Base-by-base conservation (phyloP, 2,329 filamentous ascomycete species). In the Fusarium sp. region DNA sequence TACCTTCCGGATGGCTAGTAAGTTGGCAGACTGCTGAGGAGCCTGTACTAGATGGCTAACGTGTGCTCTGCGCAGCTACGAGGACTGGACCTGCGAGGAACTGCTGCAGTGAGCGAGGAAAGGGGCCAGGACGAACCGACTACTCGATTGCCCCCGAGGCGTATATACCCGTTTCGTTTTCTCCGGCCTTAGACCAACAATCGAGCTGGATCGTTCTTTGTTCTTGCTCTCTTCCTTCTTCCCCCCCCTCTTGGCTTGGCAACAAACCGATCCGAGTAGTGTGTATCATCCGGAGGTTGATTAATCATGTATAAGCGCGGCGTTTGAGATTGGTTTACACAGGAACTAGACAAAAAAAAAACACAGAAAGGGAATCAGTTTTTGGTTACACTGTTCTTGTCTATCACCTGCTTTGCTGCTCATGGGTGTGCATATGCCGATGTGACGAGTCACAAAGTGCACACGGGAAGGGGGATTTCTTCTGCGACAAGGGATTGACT, bases 11-110 rank as follows among this genome's bases (percentile, higher is more conserved):
- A 99, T 85, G 96, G 96, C 87, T 98, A 91, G 94, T 97, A 88
- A 88, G 94, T 90, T 35, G 52, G 54, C 66, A 29, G 34, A 24
- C 6, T 5, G 10, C 13, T 22, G 7, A 7, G 11, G 22, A 24
- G 13, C n/a, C 22, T 52, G 14, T 29, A 58, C 42, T 9, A 27
- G 29, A 24, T 64, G 38, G 42, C 76, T 75, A 62, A 79, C 66
- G n/a, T 65, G 34, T 27, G 18, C 42, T 29, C 50, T 62, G 67
- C 37, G n/a, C 76, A 96, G 93, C 86, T 98, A 98, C 84, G 96
- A 99, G 89, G 96, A 99, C 84, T 99, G 96, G 96, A 97, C 95
- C 38, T 98, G 95, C 85, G 96, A 98, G 85, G 96, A 99, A 85
- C 88, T 98, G 74, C 89, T 98, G 64, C 89, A 90, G 83, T 91